Evolutionary conservation across 2,329 filamentous ascomycete genomes (phyloP).

Genomic region (Aspergillus quadricinctus): DNA sequence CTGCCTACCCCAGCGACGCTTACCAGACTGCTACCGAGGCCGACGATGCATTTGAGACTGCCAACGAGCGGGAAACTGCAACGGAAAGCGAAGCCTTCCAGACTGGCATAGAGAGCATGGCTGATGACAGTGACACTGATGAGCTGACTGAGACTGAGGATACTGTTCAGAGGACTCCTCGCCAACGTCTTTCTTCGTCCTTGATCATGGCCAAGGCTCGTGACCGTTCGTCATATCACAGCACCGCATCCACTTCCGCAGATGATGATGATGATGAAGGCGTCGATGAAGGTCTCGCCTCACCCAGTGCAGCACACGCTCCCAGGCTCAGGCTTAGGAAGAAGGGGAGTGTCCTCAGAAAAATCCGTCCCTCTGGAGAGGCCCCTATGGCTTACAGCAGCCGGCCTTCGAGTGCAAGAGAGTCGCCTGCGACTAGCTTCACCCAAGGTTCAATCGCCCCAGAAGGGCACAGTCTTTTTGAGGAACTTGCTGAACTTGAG

Average conservation of each 20-base stretch:
- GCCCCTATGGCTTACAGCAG: slow-evolving; percentile 38
- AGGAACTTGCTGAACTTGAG: slow-evolving; percentile 78
- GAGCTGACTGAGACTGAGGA: slow-evolving; percentile 83
- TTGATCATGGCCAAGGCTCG: slow-evolving; percentile 45
- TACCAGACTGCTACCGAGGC: slow-evolving; percentile 82
- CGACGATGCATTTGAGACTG: slow-evolving; percentile 63
- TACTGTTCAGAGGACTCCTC: slow-evolving; percentile 33
- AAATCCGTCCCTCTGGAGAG: slow-evolving; percentile 50
- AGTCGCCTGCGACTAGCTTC: slow-evolving; percentile 52
- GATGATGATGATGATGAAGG: slow-evolving; percentile 69
- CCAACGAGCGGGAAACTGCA: slow-evolving; percentile 67
- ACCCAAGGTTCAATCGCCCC: slow-evolving; percentile 44
- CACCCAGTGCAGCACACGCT: slow-evolving; percentile 63
- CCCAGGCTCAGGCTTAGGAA: slow-evolving; percentile 68
- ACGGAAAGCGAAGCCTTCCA: slow-evolving; percentile 95
- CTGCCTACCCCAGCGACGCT: slow-evolving; percentile 57
- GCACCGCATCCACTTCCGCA: slow-evolving; percentile 81
- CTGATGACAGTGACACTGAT: slow-evolving; percentile 64
- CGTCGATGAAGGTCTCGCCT: slow-evolving; percentile 55
- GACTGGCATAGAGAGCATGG: slow-evolving; percentile 73
- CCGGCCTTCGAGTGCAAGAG: slow-evolving; percentile 39
- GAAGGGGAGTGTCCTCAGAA: slow-evolving; percentile 59
- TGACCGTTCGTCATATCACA: slow-evolving; percentile 68
- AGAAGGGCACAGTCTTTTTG: slow-evolving; percentile 76
- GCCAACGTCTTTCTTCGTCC: slow-evolving; percentile 34